Base-by-base conservation (phyloP, 2,329 filamentous ascomycete species). In the Phialophora tarda region DNA sequence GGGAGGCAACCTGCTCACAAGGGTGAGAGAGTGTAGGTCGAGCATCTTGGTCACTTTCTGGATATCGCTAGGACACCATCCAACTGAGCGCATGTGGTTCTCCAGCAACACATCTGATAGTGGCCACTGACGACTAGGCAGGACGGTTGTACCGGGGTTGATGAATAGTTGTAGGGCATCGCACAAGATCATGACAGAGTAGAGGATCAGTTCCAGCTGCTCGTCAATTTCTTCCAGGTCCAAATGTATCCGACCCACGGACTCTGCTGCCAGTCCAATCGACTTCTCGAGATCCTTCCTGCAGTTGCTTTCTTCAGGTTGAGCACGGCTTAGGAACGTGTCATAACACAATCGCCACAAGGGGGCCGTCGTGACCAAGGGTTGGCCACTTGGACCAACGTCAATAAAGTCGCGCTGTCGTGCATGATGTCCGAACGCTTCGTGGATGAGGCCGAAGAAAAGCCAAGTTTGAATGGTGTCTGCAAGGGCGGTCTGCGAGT, bases 21-120 rank as follows among this genome's bases (percentile, higher is more conserved):
- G 55, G n/a, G 55, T 58, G 55, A 58, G 55, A 17, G 34, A 58
- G 41, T 58, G 30, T 14, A 58, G 17, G 24, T 58, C 34, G 24
- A 58, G 34, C 34, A 58, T 58, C 38, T 58, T 47, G 32, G 55
- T 58, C 38, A 58, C 10, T 44, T 38, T 41, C 24, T 47, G 34
- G 10, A 58, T 24, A 28, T 58, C 55, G 24, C 34, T 58, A 11
- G 34, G 55, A 47, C 55, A 58, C 34, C 34, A 58, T 44, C 55
- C 55, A 28, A 38, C 34, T n/a, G 21, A 47, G 11, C 11, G 55
- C 55, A 58, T 58, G 7, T 41, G 55, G 30, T 58, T 58, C 24
- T 47, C 55, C 24, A 58, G 4, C 30, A 58, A 26, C 10, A 47
- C 21, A 47, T 58, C 55, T 17, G 55, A 58, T 38, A 58, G 8